Evolutionary conservation across 164 flowering plant genomes (phyloP).

Genomic region (Kingdonia uniflora): DNA sequence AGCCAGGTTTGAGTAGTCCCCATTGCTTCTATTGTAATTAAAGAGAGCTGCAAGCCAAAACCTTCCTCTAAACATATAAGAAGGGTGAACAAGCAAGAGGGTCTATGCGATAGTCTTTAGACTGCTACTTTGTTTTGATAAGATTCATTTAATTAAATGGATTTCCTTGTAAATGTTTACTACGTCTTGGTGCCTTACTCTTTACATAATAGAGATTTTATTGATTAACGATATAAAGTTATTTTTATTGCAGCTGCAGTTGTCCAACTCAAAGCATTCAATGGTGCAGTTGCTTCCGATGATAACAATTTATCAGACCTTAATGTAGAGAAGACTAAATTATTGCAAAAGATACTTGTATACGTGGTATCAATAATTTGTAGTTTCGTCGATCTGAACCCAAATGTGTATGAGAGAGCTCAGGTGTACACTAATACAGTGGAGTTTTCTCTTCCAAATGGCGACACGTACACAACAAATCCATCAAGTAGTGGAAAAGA

Average conservation of each 20-base stretch:
- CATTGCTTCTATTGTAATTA: too few relatives aligned
- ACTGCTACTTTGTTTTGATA: too few relatives aligned
- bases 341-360: slow-evolving; percentile 61
- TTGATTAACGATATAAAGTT: slow-evolving; percentile 6
- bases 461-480: slow-evolving; percentile 14
- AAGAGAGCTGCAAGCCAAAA: too few relatives aligned
- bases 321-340: slow-evolving; percentile 33
- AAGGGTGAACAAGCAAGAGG: too few relatives aligned
- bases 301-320: slow-evolving; percentile 20
- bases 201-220: background rate
- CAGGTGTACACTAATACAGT: slow-evolving; percentile 18
- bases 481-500: slow-evolving; percentile 21
- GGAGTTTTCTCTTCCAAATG: slow-evolving; percentile 19
- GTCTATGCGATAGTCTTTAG: too few relatives aligned
- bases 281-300: slow-evolving; percentile 60
- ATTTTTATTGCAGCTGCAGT: slow-evolving; percentile 67
- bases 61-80: too few relatives aligned
- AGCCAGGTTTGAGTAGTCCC: too few relatives aligned
- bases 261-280: slow-evolving; percentile 69
- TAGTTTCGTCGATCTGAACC: slow-evolving; percentile 50
- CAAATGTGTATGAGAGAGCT: slow-evolving; percentile 26
- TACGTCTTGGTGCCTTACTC: background rate
- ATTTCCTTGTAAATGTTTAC: too few relatives aligned
- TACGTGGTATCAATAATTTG: slow-evolving; percentile 59
- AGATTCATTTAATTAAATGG: too few relatives aligned